Base-by-base conservation (phyloP, 371 early-diverging fungal species). In the Syncephalastrum racemosum region DNA sequence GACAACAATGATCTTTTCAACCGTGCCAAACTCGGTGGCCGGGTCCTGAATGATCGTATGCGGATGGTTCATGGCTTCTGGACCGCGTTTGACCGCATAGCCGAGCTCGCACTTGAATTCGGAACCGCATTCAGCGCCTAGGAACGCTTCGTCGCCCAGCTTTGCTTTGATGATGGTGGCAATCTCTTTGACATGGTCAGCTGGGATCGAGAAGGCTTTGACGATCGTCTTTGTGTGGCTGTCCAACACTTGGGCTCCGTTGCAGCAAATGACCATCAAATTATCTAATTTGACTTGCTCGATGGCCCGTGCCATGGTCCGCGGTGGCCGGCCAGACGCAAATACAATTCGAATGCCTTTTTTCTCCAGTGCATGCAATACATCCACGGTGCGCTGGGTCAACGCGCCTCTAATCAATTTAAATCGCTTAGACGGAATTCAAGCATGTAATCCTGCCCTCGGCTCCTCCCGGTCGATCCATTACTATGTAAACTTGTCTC, bases 261-360 rank as follows among this genome's bases (percentile, higher is more conserved):
- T 75, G 50, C 71, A 75, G 31, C 75, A 66, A 24, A 75, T 58
- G 14, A 64, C 62, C 25, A 66, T 42, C 10, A 66, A 64, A 20
- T 62, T 56, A 5, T 65, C 55, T n/a, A 75, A 36, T 4, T 52
- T 50, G 4, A 66, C 67, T 53, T 67, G 71, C 6, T 61, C 64
- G 2, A 71, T 65, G 15, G 68, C 59, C 31, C 59, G 69, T 18
- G 67, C 25, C 62, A 75, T 68, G 22, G 71, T 59, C 15, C 71
- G 59, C 14, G 69, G 63, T 41, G 73, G 70, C 7, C 73, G 70
- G 8, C 75, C 75, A 1, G 75, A 75, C 2, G 75, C 75, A 61
- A 75, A 63, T 1, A 68, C 57, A 39, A 75, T 64, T 7, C 55
- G 62, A 10, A 71, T 53, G 16, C 69, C 71, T 31, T 63, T 64